phyloP scores from a whole-genome alignment of 345 rosid species.

The Bruguiera sexangula region DNA sequence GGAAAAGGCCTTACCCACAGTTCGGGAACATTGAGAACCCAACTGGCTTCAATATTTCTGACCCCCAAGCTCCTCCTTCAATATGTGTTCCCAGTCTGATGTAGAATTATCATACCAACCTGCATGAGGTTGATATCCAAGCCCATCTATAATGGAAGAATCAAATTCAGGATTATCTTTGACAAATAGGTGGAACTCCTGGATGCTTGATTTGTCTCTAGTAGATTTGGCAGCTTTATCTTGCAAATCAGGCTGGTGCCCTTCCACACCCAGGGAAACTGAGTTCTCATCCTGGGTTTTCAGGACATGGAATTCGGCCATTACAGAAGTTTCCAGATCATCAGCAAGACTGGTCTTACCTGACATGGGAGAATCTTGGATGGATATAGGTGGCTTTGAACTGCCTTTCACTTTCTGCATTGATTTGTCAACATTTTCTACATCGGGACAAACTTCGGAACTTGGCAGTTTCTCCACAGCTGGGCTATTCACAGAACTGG shows the following conservation, averaged over 20 bases:
- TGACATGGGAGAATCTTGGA: constrained; percentile 13
- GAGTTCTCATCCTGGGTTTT: constrained; percentile 28
- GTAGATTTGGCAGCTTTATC: background rate
- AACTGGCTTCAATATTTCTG: constrained; percentile 19
- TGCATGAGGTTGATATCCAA: constrained; percentile 25
- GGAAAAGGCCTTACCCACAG: background rate
- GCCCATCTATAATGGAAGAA: constrained; percentile 1
- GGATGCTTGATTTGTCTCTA: constrained; percentile 13
- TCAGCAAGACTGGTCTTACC: constrained; percentile 12
- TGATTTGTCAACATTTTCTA: constrained; percentile 24
- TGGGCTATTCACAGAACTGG: constrained; percentile 12
- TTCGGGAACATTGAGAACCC: background rate
- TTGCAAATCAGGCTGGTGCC: constrained; percentile 13
- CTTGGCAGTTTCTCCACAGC: constrained; percentile 15
- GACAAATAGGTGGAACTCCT: constrained; percentile 21
- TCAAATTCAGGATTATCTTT: constrained; percentile 20
- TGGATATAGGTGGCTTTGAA: constrained; percentile 3
- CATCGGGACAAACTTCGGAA: constrained; percentile 12
- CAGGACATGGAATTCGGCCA: constrained; percentile 46
- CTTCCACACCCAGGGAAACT: constrained; percentile 21
- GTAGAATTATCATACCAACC: constrained; percentile 39
- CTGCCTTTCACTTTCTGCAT: constrained; percentile 24
- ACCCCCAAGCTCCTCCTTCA: constrained; percentile 46
- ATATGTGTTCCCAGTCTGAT: constrained; percentile 79
- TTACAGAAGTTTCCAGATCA: constrained; percentile 37